phyloP scores from a whole-genome alignment of 2,329 filamentous ascomycete species.

The Coleophoma eucalyptorum region DNA sequence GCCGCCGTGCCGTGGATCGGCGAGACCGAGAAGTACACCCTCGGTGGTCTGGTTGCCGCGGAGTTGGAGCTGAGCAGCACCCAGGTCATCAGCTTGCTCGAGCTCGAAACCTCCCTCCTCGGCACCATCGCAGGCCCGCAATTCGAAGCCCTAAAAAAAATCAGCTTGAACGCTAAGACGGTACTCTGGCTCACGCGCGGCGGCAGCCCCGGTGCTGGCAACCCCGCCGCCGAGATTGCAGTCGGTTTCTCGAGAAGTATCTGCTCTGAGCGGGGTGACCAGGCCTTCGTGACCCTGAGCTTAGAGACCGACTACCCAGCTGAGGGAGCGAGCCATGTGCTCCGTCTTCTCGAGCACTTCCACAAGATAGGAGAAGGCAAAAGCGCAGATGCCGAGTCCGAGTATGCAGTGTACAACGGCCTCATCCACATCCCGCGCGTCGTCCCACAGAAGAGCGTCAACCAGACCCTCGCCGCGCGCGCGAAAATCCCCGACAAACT shows the following conservation, averaged over 20 bases:
- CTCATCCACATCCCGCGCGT: background rate
- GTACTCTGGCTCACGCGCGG: constrained; percentile 1
- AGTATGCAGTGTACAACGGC: background rate
- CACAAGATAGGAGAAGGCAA: background rate
- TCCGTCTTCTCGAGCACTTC: background rate
- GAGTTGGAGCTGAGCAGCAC: background rate
- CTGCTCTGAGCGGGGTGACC: background rate
- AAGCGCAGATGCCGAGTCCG: background rate
- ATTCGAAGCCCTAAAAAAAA: constrained; percentile 24
- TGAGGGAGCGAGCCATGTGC: background rate
- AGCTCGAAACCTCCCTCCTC: constrained; percentile 15
- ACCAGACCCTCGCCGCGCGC: background rate
- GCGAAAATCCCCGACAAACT: background rate
- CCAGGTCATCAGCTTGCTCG: background rate
- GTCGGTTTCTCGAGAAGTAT: constrained; percentile 2
- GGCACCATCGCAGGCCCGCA: constrained; percentile 33
- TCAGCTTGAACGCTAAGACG: background rate
- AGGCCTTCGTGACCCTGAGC: background rate
- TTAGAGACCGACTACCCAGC: background rate
- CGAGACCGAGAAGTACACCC: background rate
- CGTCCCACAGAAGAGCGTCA: background rate
- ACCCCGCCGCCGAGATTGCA: constrained; percentile 8
- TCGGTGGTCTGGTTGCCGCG: background rate
- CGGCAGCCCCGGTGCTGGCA: constrained; percentile 15
- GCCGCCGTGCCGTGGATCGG: background rate